These are phyloP conservation scores for Mallotus repandus DNA, from an alignment of 441 rosid genomes.

Conservation along the genomic window DNA sequence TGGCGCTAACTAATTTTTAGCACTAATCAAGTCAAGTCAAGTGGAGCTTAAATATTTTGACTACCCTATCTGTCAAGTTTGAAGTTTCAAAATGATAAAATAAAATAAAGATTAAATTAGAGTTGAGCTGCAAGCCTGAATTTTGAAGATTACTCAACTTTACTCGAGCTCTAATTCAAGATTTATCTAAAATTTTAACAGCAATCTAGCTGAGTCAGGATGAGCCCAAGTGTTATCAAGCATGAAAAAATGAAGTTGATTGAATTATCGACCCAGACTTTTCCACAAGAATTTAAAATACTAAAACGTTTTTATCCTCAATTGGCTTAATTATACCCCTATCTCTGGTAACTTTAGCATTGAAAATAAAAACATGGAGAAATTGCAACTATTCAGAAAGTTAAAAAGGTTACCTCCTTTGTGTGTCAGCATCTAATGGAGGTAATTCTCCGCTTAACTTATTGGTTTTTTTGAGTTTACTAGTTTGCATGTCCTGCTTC, in stretches of 20 bases:
- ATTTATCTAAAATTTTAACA: too few species aligned
- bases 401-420: slow-evolving; percentile 52
- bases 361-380: neutral
- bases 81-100: neutral
- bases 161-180: neutral
- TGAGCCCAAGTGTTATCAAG: too few species aligned
- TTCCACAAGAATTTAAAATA: too few species aligned
- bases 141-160: neutral
- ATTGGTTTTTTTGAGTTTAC: slow-evolving; percentile 38
- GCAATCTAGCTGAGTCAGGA: too few species aligned
- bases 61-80: neutral
- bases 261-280: too few species aligned
- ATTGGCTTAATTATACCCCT: neutral
- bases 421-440: slow-evolving; percentile 58
- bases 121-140: neutral
- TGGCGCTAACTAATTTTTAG: neutral
- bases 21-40: neutral
- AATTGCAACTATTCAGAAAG: slow-evolving; percentile 1
- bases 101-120: too few species aligned
- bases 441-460: slow-evolving; percentile 37
- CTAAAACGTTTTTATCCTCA: too few species aligned
- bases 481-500: slow-evolving; percentile 29
- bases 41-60: neutral
- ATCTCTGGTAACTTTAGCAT: neutral
- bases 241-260: too few species aligned